Conservation (phyloP, 352 stramenopile genomes). For the Pythium aquatile region DNA sequence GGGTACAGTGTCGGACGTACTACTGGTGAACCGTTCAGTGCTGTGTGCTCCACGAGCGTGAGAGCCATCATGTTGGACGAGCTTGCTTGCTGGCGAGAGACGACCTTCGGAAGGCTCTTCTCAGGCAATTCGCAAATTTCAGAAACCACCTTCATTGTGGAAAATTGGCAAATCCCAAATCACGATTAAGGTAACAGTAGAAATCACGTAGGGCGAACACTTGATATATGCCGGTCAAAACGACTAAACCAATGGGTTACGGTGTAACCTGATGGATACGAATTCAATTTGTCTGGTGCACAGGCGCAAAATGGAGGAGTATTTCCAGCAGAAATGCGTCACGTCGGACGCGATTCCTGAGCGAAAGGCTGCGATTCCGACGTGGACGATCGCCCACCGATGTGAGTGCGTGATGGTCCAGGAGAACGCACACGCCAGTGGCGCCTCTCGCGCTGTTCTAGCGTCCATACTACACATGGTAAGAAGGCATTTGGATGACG, state of each 20-base stretch:
- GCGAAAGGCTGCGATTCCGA: conserved; percentile 13
- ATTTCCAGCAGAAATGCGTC: conserved; percentile 64
- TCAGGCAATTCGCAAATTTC: too few species aligned
- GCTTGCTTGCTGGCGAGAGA: too few species aligned
- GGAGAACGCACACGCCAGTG: conserved; percentile 52
- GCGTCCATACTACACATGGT: conserved; percentile 47
- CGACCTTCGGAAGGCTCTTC: too few species aligned
- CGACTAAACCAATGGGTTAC: background rate
- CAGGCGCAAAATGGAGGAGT: conserved; percentile 53
- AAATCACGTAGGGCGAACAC: background rate
- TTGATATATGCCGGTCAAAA: background rate
- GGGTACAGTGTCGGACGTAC: too few species aligned
- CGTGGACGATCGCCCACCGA: conserved; percentile 33
- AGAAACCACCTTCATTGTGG: too few species aligned
- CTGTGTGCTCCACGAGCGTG: too few species aligned
- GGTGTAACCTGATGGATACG: background rate
- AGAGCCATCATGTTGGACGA: too few species aligned
- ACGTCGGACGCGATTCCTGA: conserved; percentile 38
- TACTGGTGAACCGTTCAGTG: too few species aligned
- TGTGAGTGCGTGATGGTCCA: conserved; percentile 64
- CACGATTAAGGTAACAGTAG: too few species aligned
- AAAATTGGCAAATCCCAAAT: too few species aligned
- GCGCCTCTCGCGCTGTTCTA: conserved; percentile 54
- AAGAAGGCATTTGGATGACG: background rate
- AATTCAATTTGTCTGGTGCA: background rate